Conservation (phyloP, 75 land plant species). For the Adiantum capillusveneris region DNA sequence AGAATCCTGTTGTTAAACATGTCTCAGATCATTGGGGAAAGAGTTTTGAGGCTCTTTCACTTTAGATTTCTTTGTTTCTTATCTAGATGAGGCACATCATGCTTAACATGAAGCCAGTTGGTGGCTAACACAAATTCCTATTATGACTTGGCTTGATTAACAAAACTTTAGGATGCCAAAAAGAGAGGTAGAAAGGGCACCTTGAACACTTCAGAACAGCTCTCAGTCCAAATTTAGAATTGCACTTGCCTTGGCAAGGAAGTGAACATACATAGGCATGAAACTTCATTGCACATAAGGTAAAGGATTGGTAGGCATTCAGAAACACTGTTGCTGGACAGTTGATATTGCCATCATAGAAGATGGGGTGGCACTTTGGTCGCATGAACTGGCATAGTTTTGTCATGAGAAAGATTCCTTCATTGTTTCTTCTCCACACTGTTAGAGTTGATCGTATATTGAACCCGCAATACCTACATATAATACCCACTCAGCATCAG, state of each 20-base stretch:
- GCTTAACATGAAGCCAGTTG: too few species aligned
- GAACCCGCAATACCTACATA: constrained; percentile 56
- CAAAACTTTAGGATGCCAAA: too few species aligned
- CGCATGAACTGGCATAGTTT: constrained; percentile 70
- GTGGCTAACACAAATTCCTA: too few species aligned
- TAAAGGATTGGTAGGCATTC: constrained; percentile 82
- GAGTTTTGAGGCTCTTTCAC: too few species aligned
- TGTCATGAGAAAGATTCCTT: constrained; percentile 29
- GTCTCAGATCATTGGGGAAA: too few species aligned
- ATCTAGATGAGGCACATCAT: too few species aligned
- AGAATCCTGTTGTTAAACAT: too few species aligned
- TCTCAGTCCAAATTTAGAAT: constrained; percentile 22
- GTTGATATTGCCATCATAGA: constrained; percentile 84
- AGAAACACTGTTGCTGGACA: constrained; percentile 65
- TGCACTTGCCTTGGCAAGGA: constrained; percentile 18
- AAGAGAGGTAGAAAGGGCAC: too few species aligned
- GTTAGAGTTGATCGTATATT: constrained; percentile 69
- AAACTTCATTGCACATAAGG: constrained; percentile 96
- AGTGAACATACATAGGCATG: constrained; percentile 56
- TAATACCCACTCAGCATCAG: too few species aligned
- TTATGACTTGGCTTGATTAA: too few species aligned
- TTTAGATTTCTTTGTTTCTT: too few species aligned
- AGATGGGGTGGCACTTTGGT: constrained; percentile 85
- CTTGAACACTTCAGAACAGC: constrained; percentile 44
- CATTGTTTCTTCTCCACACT: constrained; percentile 40